Base-by-base conservation (phyloP, 2,329 filamentous ascomycete species). In the Magnaporthiopsis rhizophila region DNA sequence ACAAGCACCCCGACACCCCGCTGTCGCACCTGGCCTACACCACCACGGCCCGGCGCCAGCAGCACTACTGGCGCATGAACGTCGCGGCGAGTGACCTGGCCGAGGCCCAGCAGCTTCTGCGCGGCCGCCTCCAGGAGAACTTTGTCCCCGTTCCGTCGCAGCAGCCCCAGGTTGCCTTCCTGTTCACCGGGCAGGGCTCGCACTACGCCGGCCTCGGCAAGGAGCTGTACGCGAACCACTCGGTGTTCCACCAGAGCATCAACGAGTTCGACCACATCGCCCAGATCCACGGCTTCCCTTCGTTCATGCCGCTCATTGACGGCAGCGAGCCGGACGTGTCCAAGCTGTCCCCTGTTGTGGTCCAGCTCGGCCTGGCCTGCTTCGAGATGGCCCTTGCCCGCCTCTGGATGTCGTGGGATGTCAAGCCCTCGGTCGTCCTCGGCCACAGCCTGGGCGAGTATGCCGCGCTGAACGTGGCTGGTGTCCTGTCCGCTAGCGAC, bases 391-490 rank as follows among this genome's bases (percentile, higher is more conserved):
- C 85, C 7, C 74, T 87, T 13, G 80, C 80, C 4, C 78, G 77
- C 57, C 75, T 86, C 1, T 87, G 84, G 84, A 71, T 68, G n/a
- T 82, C 80, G 1, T 84, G 82, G 80, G 83, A 83, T 53, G 75
- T 87, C 64, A 75, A 73, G 58, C 84, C 84, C 2, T 79, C 81
- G 21, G 83, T 78, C 7, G 83, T 86, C 1, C 72, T 86, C 18
- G 84, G 84, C 24, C 84, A 86, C 74, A 90, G 87, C 69, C 77
- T 92, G 34, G 89, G 89, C 63, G 89, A 92, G 73, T 91, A 91
- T 69, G 88, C 89, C 53, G 89, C 89, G 57, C 82, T 92, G 13
- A 82, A 89, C 69, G 81, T 87, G 57, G 87, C 89, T 63, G 89
- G 88, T 62, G 88, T 91, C 21, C 78, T 91, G 36, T 89, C 88